Evolutionary conservation across 2,329 filamentous ascomycete genomes (phyloP).

Genomic region (Xylogone sp.): DNA sequence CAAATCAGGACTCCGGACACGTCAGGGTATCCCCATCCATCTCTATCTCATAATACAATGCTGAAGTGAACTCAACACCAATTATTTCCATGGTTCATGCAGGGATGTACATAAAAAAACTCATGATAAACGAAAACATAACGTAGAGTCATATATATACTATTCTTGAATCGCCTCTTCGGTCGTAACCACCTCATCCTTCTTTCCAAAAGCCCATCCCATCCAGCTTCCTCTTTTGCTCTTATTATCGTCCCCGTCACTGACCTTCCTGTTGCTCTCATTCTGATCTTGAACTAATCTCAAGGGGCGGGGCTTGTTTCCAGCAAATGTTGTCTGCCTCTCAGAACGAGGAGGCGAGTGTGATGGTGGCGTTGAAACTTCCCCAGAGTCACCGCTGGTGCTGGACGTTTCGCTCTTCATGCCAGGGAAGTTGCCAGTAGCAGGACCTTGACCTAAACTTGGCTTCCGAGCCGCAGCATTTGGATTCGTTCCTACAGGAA

Average conservation of each 20-base stretch:
- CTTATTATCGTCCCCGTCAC: slow-evolving; percentile 35
- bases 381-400: slow-evolving; percentile 57
- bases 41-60: slow-evolving; percentile 1
- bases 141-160: background rate
- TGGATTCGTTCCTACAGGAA: slow-evolving; percentile 42
- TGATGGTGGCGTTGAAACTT: slow-evolving; percentile 49
- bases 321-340: slow-evolving; percentile 56
- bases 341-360: slow-evolving; percentile 52
- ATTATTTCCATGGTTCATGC: background rate
- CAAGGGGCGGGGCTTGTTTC: slow-evolving; percentile 78
- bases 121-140: background rate
- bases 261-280: slow-evolving; percentile 37
- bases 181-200: slow-evolving; percentile 11
- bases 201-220: slow-evolving; percentile 46
- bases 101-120: background rate
- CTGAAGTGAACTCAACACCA: background rate
- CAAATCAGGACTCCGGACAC: background rate
- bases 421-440: slow-evolving; percentile 65
- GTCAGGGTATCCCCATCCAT: background rate
- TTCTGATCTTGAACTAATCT: slow-evolving; percentile 79
- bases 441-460: slow-evolving; percentile 42
- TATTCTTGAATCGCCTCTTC: slow-evolving; percentile 20
- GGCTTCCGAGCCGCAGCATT: slow-evolving; percentile 49
- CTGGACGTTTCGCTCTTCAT: slow-evolving; percentile 47
- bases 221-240: slow-evolving; percentile 64